Evolutionary conservation across 169 alveolate genomes (phyloP).

Genomic region (Cyclospora cayetanensis): DNA sequence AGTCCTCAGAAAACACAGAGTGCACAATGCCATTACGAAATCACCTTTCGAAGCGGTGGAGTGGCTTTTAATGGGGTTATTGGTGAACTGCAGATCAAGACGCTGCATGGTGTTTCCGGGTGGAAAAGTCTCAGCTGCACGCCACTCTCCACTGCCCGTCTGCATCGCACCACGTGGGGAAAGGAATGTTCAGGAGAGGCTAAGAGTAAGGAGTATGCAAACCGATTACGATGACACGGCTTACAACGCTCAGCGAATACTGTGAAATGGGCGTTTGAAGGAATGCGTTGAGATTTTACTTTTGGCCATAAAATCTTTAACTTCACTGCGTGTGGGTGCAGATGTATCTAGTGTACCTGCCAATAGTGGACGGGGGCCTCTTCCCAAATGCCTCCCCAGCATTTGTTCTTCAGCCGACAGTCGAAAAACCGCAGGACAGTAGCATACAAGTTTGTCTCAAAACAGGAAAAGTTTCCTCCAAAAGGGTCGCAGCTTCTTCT

Average conservation of each 20-base stretch:
- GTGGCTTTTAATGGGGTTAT: background rate
- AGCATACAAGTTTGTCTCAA: conserved; percentile 73
- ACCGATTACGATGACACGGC: background rate
- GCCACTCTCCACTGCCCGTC: conserved; percentile 76
- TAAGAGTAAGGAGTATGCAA: background rate
- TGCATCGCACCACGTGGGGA: background rate
- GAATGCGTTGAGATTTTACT: too few relatives aligned
- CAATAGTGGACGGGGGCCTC: conserved; percentile 76
- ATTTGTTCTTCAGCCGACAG: conserved; percentile 73
- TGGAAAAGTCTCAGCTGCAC: conserved; percentile 72
- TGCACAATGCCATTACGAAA: too few relatives aligned
- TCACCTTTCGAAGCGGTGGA: too few relatives aligned
- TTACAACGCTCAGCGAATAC: too few relatives aligned
- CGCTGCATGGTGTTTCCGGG: conserved; percentile 64
- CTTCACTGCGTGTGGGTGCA: background rate
- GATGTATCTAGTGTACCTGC: conserved; percentile 61
- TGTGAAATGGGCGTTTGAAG: too few relatives aligned
- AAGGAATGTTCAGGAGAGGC: background rate
- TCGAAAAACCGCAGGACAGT: conserved; percentile 78
- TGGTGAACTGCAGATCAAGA: conserved; percentile 67
- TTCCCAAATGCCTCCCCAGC: conserved; percentile 74
- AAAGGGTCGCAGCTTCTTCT: conserved; percentile 77
- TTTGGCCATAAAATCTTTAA: background rate
- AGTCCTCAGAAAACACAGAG: too few relatives aligned
- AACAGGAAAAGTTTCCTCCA: conserved; percentile 75